phyloP scores from a whole-genome alignment of 164 flowering plant species.

The Vitis rupestris region DNA sequence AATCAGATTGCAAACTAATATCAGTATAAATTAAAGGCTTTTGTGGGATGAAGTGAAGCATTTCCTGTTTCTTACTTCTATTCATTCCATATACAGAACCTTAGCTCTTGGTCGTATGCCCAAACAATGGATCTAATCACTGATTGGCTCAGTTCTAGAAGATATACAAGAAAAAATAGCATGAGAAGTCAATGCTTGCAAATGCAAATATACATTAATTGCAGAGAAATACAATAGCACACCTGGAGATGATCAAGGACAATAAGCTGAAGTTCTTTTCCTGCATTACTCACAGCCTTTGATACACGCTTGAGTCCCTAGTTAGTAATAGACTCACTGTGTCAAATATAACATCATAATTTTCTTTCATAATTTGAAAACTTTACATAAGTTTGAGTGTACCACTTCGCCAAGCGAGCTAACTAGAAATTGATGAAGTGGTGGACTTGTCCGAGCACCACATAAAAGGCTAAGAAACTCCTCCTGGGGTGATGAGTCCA shows the following conservation, averaged over 20 bases:
- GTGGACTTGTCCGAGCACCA: slow-evolving; percentile 93
- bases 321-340: slow-evolving; percentile 6
- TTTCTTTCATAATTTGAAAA: not conserved
- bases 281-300: slow-evolving; percentile 72
- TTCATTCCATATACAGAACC: not conserved
- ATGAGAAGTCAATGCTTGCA: not conserved
- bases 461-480: slow-evolving; percentile 86
- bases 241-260: slow-evolving; percentile 93
- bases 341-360: not conserved
- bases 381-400: slow-evolving; percentile 17
- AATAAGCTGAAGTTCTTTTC: slow-evolving; percentile 81
- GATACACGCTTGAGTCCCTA: slow-evolving; percentile 86
- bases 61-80: not conserved
- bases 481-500: slow-evolving; percentile 88
- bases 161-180: not conserved
- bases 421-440: slow-evolving; percentile 90
- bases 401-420: slow-evolving; percentile 94
- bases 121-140: not conserved
- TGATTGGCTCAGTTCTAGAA: not conserved
- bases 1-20: not conserved
- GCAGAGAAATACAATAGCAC: not conserved
- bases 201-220: not conserved
- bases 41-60: not conserved
- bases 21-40: not conserved
- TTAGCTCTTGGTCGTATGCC: not conserved